Base-by-base conservation (phyloP, 371 early-diverging fungal genomes). In the Mucor sp. region DNA sequence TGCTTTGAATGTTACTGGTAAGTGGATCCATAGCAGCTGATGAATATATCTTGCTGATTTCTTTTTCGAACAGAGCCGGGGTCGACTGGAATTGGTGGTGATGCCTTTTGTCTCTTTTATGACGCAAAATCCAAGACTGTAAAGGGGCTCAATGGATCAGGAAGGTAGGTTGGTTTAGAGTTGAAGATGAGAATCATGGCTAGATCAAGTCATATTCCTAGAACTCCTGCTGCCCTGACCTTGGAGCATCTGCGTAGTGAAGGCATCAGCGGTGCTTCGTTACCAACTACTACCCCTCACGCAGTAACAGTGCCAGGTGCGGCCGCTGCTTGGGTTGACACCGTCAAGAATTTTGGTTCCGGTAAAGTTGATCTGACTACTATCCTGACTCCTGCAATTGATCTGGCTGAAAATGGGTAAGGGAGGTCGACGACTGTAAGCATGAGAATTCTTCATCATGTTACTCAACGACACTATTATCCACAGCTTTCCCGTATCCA, bases 21-120 rank as follows among this genome's bases (percentile, higher is more conserved):
- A 66, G 57, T 27, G 44, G n/a, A 32, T 27, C 17, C 4, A 55
- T 27, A 41, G 32, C 41, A 39, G 43, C 47, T 4, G 30, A 47
- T 47, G 44, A 17, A 15, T 37, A 12, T 53, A 53, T 53, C 21
- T 53, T 21, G 23, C 7, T 25, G 14, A 53, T 44, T 14, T 8
- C 25, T 37, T 19, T 41, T 27, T 35, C 17, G 6, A 35, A 57
- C 43, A 85, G 94, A 96, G 76, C 94, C 97, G 8, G 83, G 87
- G 39, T 92, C 93, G 0, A 94, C 95, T 17, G 97, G 97, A 11
- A 89, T 96, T 64, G 97, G 97, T 47, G 97, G 97, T 43, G 97
- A 96, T 72, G 90, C 89, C 44, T 97, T 97, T 75, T 89, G 93
- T 66, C 81, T 97, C 15, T 92, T 88, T 69, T 94, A 91, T 74